Percentiles rank a stretch among this genome's conserved stretches.
phyloP scores from a whole-genome alignment of 257 asterid genomes.

The Jacaranda mimosifolia region DNA sequence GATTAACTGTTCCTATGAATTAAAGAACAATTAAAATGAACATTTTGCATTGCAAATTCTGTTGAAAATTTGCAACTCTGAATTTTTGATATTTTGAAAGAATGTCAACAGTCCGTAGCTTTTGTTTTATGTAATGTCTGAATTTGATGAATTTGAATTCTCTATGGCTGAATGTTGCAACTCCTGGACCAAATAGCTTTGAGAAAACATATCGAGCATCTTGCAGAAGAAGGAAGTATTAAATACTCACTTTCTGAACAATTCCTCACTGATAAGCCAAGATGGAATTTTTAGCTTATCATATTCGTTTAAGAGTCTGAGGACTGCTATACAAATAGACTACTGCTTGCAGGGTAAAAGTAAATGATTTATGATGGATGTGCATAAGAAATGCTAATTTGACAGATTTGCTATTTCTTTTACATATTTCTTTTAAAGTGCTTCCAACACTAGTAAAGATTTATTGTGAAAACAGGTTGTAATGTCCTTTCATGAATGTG shows the following conservation, averaged over 20 bases:
- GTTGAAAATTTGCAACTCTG: not conserved
- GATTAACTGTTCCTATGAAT: not conserved
- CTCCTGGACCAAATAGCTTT: slow-evolving; percentile 8
- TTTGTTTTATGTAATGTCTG: slow-evolving; percentile 10
- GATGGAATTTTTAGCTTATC: slow-evolving; percentile 20
- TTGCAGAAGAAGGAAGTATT: not conserved
- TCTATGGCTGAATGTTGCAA: slow-evolving; percentile 14
- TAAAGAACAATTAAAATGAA: not conserved
- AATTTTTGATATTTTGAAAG: slow-evolving; percentile 7
- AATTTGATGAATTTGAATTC: not conserved
- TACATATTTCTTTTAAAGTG: slow-evolving; percentile 10
- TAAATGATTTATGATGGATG: not conserved
- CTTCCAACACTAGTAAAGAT: slow-evolving; percentile 33
- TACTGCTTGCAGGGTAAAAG: slow-evolving; percentile 16
- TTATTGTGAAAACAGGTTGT: slow-evolving; percentile 64
- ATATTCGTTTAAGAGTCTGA: slow-evolving; percentile 11
- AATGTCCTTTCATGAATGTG: slow-evolving; percentile 93
- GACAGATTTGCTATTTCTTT: slow-evolving; percentile 20
- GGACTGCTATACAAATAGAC: slow-evolving; percentile 30
- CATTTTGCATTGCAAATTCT: not conserved
- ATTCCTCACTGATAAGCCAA: not conserved
- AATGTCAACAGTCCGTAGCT: not conserved
- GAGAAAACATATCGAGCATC: slow-evolving; percentile 17
- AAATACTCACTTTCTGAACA: not conserved
- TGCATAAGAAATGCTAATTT: slow-evolving; percentile 26